Percentiles rank a stretch among this genome's conserved stretches.
phyloP scores from a whole-genome alignment of 129 eudicot genomes.

The Ambrosia trifida region DNA sequence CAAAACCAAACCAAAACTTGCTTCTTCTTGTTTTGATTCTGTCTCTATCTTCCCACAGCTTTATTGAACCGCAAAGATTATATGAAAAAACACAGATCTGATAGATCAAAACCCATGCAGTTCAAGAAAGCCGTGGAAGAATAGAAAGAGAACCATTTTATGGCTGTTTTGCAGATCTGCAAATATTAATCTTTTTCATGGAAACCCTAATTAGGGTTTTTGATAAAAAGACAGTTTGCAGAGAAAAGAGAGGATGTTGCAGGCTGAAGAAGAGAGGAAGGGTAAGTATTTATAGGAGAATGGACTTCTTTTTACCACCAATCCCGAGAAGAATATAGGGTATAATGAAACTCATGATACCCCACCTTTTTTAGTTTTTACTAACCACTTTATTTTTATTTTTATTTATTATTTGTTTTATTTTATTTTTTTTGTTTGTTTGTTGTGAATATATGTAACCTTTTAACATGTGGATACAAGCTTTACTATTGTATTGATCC shows the following conservation, averaged over 20 bases:
- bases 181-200: not conserved
- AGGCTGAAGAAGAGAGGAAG: constrained; percentile 36
- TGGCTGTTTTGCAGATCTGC: constrained; percentile 10
- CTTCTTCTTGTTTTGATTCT: constrained; percentile 39
- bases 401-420: not conserved
- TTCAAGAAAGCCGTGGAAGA: constrained; percentile 99
- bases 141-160: constrained; percentile 62
- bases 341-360: constrained; percentile 40
- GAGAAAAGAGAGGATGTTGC: constrained; percentile 23
- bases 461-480: not conserved
- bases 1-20: not conserved
- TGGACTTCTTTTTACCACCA: constrained; percentile 64
- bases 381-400: not conserved
- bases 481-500: not conserved
- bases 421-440: not conserved
- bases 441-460: not conserved
- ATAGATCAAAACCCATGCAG: constrained; percentile 50
- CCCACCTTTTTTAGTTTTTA: constrained; percentile 21
- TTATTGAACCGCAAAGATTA: constrained; percentile 74
- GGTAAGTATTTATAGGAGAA: constrained; percentile 54
- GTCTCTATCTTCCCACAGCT: constrained; percentile 92
- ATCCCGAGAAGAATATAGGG: constrained; percentile 81
- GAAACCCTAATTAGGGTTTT: constrained; percentile 61
- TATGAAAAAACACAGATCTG: constrained; percentile 24
- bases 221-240: not conserved